Evolutionary conservation across 495 filamentous ascomycete species (phyloP).

Genomic region (Penicillium arizonense): DNA sequence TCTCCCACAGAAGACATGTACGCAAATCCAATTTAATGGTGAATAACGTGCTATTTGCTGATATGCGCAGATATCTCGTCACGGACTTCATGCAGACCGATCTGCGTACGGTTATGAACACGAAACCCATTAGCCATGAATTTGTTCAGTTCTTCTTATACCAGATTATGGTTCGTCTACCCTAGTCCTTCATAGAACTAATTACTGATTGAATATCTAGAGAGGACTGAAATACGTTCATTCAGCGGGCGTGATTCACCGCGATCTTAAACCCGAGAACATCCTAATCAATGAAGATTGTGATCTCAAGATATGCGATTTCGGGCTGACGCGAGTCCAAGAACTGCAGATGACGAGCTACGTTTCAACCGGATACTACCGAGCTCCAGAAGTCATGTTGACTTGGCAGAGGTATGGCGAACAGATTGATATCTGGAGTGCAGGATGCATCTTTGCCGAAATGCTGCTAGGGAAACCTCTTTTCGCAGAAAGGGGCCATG

Average conservation of each 20-base stretch:
- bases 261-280: constrained; percentile 87
- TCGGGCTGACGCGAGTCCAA: constrained; percentile 84
- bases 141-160: constrained; percentile 96
- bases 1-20: constrained; percentile 92
- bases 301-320: constrained; percentile 94
- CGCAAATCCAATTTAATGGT: constrained; percentile 15
- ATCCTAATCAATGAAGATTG: constrained; percentile 95
- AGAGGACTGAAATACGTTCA: constrained; percentile 86
- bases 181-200: neutral
- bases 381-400: constrained; percentile 93
- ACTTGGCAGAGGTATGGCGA: constrained; percentile 97
- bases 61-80: constrained; percentile 70
- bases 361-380: constrained; percentile 80
- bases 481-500: constrained; percentile 90
- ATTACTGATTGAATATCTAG: constrained; percentile 53
- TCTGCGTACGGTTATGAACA: constrained; percentile 80
- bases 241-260: constrained; percentile 86
- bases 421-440: constrained; percentile 95
- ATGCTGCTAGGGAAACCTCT: constrained; percentile 94
- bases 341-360: constrained; percentile 95
- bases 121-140: constrained; percentile 84
- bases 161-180: constrained; percentile 69
- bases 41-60: neutral
- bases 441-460: constrained; percentile 92
- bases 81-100: constrained; percentile 90